Evolutionary conservation across 2,329 filamentous ascomycete genomes (phyloP).

Genomic region (Dothideomycetes sp.): DNA sequence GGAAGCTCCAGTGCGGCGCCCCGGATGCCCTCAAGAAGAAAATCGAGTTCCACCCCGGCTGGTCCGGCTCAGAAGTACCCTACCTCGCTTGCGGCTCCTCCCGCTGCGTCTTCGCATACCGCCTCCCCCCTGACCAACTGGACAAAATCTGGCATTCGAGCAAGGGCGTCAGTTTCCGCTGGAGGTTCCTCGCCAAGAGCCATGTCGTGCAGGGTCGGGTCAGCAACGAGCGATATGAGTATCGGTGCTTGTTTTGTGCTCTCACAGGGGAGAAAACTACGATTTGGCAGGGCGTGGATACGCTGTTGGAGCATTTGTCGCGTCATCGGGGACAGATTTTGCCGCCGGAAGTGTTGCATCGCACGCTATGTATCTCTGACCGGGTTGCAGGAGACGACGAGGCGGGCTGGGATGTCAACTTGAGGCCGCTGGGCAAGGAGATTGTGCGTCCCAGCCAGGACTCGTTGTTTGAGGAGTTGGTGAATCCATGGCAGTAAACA

Average conservation of each 20-base stretch:
- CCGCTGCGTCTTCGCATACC: conserved; percentile 33
- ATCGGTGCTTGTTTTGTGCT: conserved; percentile 38
- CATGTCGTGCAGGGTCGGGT: conserved; percentile 27
- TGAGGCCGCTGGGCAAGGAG: conserved; percentile 20
- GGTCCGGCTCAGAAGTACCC: conserved; percentile 12
- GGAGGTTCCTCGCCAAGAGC: conserved; percentile 36
- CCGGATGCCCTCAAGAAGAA: conserved; percentile 19
- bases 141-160: conserved; percentile 15
- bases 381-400: conserved; percentile 27
- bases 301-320: conserved; percentile 34
- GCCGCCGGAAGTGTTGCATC: conserved; percentile 26
- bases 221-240: conserved; percentile 20
- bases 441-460: not conserved
- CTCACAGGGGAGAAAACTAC: conserved; percentile 24
- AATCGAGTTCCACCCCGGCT: conserved; percentile 14
- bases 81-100: conserved; percentile 27
- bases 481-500: not conserved
- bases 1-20: conserved; percentile 26
- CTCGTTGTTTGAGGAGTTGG: not conserved
- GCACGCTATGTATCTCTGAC: conserved; percentile 33
- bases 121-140: conserved; percentile 11
- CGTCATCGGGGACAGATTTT: conserved; percentile 24
- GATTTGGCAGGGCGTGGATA: conserved; percentile 28
- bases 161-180: conserved; percentile 32
- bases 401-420: conserved; percentile 36